Base-by-base conservation (phyloP, 345 rosid species). In the Citrus reticulata region DNA sequence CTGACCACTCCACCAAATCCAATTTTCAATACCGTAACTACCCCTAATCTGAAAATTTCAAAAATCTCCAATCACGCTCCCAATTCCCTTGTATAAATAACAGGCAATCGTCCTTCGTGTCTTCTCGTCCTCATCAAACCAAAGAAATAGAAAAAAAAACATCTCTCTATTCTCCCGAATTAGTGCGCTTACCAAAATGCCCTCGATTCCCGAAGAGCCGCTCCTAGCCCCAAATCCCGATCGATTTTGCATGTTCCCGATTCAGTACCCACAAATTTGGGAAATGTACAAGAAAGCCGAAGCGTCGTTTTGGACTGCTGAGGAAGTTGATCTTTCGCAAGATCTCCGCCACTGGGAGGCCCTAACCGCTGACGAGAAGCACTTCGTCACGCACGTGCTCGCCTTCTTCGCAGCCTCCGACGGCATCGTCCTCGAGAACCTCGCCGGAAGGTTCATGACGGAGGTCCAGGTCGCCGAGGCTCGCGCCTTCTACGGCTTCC, bases 281-380 rank as follows among this genome's bases (percentile, higher is more conserved):
- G 97, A 96, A 68, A 94, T 94, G 99, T 94, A 96, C 88, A 94
- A 96, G 92, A 91, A 96, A 71, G 98, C 97, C 22, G 99, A 93
- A 76, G 98, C 99, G 37, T 96, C 98, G 0, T 96, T 96, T 65
- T 96, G 99, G 97, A 96, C 98, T 2, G 98, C 98, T 4, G 98
- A 96, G 83, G 99, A 96, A 79, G 99, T 96, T 34, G 99, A 96
- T 60, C 89, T 96, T 67, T 96, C 99, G 4, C 86, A 85, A 32
- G 98, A 96, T 75, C 55, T 73, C 11, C 90, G 92, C 39, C 93
- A 93, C 76, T 94, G 99, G 99, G 97, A 91, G 22, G 1, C 75
- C 77, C 92, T 96, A 0, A 85, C 92, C 62, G 68, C 88, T 70
- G 98, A 83, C 14, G 98, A 96, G 78, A 90, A 88, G 25, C 97